Evolutionary conservation across 352 stramenopile species (phyloP).

Genomic region (Globisporangium yorkense): DNA sequence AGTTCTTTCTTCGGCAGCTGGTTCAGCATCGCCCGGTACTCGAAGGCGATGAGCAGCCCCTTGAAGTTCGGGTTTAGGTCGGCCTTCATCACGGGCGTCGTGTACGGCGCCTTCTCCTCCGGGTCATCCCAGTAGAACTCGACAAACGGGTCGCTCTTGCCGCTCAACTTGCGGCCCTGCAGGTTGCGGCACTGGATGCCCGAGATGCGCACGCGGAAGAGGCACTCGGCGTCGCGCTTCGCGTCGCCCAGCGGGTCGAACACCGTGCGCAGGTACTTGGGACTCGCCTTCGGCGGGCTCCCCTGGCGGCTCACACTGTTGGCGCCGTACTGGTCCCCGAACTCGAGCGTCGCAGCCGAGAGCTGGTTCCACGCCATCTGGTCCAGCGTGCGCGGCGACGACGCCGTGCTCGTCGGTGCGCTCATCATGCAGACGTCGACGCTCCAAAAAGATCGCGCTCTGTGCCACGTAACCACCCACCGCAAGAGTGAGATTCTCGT

Average conservation of each 20-base stretch:
- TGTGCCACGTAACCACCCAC: too few species aligned
- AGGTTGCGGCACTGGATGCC: slow-evolving; percentile 88
- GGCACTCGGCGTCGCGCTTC: slow-evolving; percentile 54
- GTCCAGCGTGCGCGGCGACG: slow-evolving; percentile 40
- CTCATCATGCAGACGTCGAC: slow-evolving; percentile 3
- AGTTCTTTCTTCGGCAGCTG: slow-evolving; percentile 51
- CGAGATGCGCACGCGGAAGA: slow-evolving; percentile 81
- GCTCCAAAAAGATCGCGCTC: too few species aligned
- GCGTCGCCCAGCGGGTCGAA: slow-evolving; percentile 58
- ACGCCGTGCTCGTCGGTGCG: slow-evolving; percentile 30
- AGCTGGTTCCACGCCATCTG: slow-evolving; percentile 70
- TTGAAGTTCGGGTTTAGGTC: slow-evolving; percentile 89
- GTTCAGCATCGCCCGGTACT: slow-evolving; percentile 72
- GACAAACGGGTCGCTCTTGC: slow-evolving; percentile 84
- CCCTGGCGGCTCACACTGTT: slow-evolving; percentile 14
- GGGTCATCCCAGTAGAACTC: slow-evolving; percentile 86
- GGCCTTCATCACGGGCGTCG: slow-evolving; percentile 77
- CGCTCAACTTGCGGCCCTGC: slow-evolving; percentile 67
- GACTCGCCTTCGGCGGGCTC: slow-evolving; percentile 34
- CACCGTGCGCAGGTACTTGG: slow-evolving; percentile 58
- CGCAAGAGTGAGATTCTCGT: too few species aligned
- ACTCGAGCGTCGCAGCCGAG: slow-evolving; percentile 67
- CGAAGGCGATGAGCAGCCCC: slow-evolving; percentile 77
- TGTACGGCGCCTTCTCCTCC: slow-evolving; percentile 60
- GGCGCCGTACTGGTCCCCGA: slow-evolving; percentile 57